A percentile compares a stretch with the other conserved stretches of the same genome.
Evolutionary conservation across 208 protist genomes (phyloP).

Genomic region (Acanthamoeba comandoni): DNA sequence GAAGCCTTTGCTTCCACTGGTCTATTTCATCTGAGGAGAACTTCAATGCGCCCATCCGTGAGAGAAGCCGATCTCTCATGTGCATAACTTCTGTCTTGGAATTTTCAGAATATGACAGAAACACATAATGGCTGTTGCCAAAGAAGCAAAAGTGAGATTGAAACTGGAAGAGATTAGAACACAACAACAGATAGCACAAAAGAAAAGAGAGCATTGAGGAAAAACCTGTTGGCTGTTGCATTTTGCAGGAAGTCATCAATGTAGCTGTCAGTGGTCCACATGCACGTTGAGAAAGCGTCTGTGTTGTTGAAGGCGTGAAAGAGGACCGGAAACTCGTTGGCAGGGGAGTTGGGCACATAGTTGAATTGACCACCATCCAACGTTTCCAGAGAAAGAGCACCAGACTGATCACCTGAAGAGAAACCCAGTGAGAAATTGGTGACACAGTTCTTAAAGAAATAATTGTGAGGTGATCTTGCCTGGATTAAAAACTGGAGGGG

Average conservation of each 20-base stretch:
- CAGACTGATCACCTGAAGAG: background rate
- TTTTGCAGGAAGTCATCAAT: conserved; percentile 43
- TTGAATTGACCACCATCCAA: background rate
- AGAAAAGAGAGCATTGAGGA: background rate
- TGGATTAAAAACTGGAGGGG: too few species aligned
- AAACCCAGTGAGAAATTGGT: background rate
- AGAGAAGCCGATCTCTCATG: background rate
- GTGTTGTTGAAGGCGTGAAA: conserved; percentile 40
- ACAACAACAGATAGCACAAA: background rate
- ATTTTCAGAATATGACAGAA: conserved; percentile 39
- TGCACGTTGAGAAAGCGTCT: conserved; percentile 46
- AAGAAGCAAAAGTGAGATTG: background rate
- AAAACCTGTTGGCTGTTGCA: conserved; percentile 5
- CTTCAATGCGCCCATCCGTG: conserved; percentile 12
- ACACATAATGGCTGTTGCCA: conserved; percentile 19
- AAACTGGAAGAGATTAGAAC: background rate
- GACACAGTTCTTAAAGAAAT: too few species aligned
- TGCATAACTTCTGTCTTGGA: background rate
- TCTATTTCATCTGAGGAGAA: background rate
- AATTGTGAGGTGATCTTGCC: too few species aligned
- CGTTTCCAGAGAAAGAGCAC: background rate
- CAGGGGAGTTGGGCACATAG: conserved; percentile 8
- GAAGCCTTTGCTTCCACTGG: conserved; percentile 4
- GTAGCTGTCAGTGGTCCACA: conserved; percentile 69
- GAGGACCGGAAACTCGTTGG: background rate